Percentiles rank a stretch among this genome's conserved stretches.
Evolutionary conservation across 139 green algal species (phyloP).

Genomic region (Coccomyxa sp.): DNA sequence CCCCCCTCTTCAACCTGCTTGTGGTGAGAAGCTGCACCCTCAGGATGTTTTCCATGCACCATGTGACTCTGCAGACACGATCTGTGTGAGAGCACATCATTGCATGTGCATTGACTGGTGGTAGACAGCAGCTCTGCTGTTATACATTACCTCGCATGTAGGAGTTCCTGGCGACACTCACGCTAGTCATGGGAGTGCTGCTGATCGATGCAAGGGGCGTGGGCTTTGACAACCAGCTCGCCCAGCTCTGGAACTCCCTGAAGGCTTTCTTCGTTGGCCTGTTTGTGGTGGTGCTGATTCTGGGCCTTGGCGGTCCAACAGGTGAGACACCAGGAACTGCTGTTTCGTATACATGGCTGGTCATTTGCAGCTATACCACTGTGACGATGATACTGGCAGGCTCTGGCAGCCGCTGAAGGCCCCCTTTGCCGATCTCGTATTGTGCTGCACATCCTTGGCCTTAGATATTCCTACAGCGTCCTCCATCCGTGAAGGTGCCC

Average conservation of each 20-base stretch:
- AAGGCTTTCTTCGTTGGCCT: not conserved
- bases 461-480: not conserved
- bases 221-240: not conserved
- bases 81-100: not conserved
- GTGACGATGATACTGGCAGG: no score
- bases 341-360: not conserved
- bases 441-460: not conserved
- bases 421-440: not conserved
- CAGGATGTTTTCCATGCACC: not conserved
- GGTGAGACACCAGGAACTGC: not conserved
- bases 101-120: not conserved
- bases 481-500: not conserved
- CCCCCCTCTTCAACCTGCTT: conserved; percentile 40
- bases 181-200: not conserved
- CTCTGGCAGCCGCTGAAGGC: no score
- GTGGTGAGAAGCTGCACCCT: not conserved
- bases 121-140: not conserved
- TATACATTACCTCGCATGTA: not conserved
- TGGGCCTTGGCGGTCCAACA: not conserved
- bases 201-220: not conserved
- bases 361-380: not conserved
- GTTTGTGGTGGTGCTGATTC: not conserved
- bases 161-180: not conserved
- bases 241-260: not conserved
- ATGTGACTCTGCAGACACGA: not conserved